A percentile compares a stretch with the other conserved stretches of the same genome.
Conservation (phyloP, 1,284 basidiomycete genomes). For the Porogramme epimiltina region DNA sequence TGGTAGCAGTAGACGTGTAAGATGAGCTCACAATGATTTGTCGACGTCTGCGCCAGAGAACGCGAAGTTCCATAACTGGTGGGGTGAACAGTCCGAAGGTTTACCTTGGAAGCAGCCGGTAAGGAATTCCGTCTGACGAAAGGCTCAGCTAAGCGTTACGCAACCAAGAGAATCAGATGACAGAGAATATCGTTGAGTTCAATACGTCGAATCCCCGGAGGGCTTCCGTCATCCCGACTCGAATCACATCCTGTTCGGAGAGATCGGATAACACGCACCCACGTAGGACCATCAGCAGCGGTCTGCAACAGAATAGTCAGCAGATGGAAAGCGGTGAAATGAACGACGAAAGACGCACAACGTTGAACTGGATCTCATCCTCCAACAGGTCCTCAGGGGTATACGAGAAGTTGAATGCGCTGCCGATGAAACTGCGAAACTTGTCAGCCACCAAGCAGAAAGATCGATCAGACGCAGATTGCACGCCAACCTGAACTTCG, state of each 20-base stretch:
- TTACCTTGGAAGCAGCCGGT: slow-evolving; percentile 50
- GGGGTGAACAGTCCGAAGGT: slow-evolving; percentile 43
- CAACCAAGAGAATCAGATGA: not conserved
- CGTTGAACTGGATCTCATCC: slow-evolving; percentile 47
- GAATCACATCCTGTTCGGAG: not conserved
- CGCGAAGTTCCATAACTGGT: slow-evolving; percentile 59
- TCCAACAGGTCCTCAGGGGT: slow-evolving; percentile 44
- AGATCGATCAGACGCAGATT: not conserved
- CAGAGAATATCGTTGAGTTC: not conserved
- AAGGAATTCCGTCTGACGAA: slow-evolving; percentile 48
- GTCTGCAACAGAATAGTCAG: slow-evolving; percentile 35
- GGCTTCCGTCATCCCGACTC: too few species aligned
- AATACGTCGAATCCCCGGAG: too few species aligned
- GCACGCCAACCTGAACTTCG: slow-evolving; percentile 49
- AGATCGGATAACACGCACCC: slow-evolving; percentile 43
- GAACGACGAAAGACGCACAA: slow-evolving; percentile 32
- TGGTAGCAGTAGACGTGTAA: not conserved
- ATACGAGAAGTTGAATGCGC: slow-evolving; percentile 44
- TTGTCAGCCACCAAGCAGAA: not conserved
- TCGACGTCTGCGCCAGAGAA: slow-evolving; percentile 59
- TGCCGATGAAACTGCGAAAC: slow-evolving; percentile 51
- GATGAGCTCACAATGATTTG: slow-evolving; percentile 37
- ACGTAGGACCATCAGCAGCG: slow-evolving; percentile 55
- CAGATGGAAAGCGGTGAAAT: not conserved
- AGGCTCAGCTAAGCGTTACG: not conserved